phyloP scores from a whole-genome alignment of 306 rosid species.

The Cajanus cajan region DNA sequence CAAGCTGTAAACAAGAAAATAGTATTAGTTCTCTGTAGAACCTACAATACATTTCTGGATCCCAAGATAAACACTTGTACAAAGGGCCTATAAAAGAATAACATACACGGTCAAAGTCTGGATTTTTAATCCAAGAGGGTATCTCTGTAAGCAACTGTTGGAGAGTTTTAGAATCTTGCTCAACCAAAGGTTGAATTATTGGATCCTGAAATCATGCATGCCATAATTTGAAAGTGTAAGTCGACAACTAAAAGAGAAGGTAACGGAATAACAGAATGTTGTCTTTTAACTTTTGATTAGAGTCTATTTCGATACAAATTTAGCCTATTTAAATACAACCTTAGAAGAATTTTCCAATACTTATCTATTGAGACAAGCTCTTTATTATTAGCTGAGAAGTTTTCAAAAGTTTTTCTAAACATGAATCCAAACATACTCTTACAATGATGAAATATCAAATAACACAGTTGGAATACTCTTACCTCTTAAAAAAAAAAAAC shows the following conservation, averaged over 20 bases:
- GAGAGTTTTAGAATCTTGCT: conserved; percentile 60
- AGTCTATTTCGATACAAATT: too few species aligned
- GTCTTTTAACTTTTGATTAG: neutral
- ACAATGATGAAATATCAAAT: neutral
- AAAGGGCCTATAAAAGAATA: neutral
- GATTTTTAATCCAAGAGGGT: conserved; percentile 82
- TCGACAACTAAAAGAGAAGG: neutral
- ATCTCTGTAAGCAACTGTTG: conserved; percentile 68
- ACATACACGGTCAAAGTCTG: conserved; percentile 85
- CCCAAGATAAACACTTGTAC: neutral
- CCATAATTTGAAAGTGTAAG: conserved; percentile 13
- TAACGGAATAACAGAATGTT: neutral
- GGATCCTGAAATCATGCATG: conserved; percentile 58
- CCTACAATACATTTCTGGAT: neutral
- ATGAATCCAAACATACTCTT: neutral
- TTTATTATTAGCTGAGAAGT: too few species aligned
- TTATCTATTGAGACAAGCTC: too few species aligned
- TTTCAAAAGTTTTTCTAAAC: too few species aligned
- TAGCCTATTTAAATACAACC: too few species aligned
- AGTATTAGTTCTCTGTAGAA: neutral
- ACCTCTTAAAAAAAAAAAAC: neutral
- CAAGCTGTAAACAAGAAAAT: conserved; percentile 58
- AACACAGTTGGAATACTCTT: neutral
- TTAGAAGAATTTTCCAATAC: too few species aligned
- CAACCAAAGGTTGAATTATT: conserved; percentile 65